Evolutionary conservation across 2,329 filamentous ascomycete genomes (phyloP).

Genomic region (Taxawa tesnikishii): DNA sequence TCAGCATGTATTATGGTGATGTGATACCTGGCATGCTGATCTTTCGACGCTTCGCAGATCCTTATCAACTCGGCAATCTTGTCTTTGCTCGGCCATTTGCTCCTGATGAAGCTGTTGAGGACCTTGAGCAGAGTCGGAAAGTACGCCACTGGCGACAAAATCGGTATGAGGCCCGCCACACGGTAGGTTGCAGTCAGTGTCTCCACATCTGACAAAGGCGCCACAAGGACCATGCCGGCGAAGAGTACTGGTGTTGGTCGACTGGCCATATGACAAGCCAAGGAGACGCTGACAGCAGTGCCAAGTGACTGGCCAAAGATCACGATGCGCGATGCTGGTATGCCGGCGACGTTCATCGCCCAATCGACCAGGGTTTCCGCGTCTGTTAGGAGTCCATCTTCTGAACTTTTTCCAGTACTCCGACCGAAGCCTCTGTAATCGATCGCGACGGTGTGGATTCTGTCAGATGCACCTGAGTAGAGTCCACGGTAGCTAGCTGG

Average conservation of each 20-base stretch:
- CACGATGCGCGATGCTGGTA: constrained; percentile 44
- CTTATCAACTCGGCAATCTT: constrained; percentile 34
- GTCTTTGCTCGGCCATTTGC: constrained; percentile 41
- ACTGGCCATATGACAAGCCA: constrained; percentile 31
- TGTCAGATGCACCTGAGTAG: constrained; percentile 35
- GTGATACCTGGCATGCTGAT: constrained; percentile 30
- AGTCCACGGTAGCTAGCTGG: constrained; percentile 45
- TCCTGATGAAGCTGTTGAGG: constrained; percentile 35
- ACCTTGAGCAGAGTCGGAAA: constrained; percentile 35
- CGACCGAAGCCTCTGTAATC: constrained; percentile 51
- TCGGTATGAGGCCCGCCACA: constrained; percentile 41
- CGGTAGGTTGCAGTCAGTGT: constrained; percentile 45
- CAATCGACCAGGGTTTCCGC: constrained; percentile 41
- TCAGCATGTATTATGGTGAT: constrained; percentile 39
- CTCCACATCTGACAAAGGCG: constrained; percentile 44
- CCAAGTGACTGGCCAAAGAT: constrained; percentile 49
- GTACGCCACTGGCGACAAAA: constrained; percentile 38
- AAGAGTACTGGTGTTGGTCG: constrained; percentile 35
- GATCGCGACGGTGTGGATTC: constrained; percentile 45
- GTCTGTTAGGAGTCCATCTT: constrained; percentile 42
- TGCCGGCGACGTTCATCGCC: constrained; percentile 37
- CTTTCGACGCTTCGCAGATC: constrained; percentile 18
- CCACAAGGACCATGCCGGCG: constrained; percentile 43
- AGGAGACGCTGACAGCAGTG: constrained; percentile 37
- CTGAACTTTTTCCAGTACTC: constrained; percentile 41